Conservation (phyloP, 2,329 filamentous ascomycete species). For the Thelonectria rubi region DNA sequence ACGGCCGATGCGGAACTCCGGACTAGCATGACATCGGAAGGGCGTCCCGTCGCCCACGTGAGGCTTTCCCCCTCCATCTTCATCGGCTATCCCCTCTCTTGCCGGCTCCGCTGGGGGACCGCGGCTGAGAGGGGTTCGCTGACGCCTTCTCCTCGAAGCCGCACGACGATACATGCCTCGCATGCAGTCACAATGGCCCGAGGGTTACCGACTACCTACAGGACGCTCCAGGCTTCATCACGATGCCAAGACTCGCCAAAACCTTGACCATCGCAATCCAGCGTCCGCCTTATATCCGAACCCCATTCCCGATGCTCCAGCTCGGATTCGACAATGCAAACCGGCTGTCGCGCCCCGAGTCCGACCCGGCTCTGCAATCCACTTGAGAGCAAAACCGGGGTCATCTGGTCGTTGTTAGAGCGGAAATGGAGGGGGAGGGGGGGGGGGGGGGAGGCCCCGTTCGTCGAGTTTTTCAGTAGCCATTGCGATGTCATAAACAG, state of each 20-base stretch:
- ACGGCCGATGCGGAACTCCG: neutral
- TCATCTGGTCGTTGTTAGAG: constrained; percentile 23
- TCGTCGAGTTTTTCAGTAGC: constrained; percentile 1
- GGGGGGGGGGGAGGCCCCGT: neutral
- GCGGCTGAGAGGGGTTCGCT: neutral
- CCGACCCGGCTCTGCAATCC: constrained; percentile 13
- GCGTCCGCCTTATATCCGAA: constrained; percentile 35
- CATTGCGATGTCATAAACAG: constrained; percentile 15
- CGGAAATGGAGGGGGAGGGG: constrained; percentile 10
- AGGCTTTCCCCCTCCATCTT: neutral
- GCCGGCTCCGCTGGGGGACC: neutral
- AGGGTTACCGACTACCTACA: neutral
- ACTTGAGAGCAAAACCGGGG: constrained; percentile 19
- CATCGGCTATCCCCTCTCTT: neutral
- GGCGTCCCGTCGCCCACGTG: neutral
- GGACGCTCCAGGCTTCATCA: no score
- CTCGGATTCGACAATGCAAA: constrained; percentile 24
- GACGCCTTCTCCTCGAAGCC: neutral
- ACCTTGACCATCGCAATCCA: constrained; percentile 5
- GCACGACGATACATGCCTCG: no score
- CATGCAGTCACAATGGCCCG: neutral
- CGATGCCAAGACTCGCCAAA: neutral
- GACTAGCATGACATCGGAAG: neutral
- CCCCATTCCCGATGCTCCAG: constrained; percentile 30
- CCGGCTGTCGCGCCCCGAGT: constrained; percentile 4